phyloP scores from a whole-genome alignment of 768 basidiomycete species.

The Auriscalpium microsporum region DNA sequence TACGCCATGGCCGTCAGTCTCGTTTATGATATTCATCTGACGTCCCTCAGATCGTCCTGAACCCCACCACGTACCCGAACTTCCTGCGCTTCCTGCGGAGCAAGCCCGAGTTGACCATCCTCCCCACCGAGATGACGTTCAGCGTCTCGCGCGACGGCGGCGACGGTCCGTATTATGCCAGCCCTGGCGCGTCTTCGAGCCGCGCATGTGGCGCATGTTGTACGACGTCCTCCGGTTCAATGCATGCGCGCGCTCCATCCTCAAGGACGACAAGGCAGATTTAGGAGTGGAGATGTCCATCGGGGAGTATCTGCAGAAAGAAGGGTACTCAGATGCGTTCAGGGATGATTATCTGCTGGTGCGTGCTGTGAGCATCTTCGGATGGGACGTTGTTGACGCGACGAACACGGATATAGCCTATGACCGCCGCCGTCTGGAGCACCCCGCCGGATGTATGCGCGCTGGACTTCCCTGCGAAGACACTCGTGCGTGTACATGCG shows the following conservation, averaged over 20 bases:
- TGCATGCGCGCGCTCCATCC: constrained; percentile 46
- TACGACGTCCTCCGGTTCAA: constrained; percentile 71
- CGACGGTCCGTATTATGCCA: constrained; percentile 57
- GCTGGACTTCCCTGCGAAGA: constrained; percentile 61
- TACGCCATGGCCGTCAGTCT: constrained; percentile 35
- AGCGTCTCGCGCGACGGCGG: constrained; percentile 65
- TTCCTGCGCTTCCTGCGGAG: constrained; percentile 59
- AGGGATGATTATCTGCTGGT: constrained; percentile 70
- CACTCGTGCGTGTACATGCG: constrained; percentile 35
- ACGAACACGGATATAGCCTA: constrained; percentile 33
- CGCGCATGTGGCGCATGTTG: constrained; percentile 63
- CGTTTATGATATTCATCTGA: neutral
- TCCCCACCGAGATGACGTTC: constrained; percentile 71
- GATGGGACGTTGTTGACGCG: neutral
- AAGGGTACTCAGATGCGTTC: constrained; percentile 62
- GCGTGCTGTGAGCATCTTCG: constrained; percentile 16
- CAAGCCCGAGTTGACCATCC: constrained; percentile 37
- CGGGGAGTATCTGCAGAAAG: constrained; percentile 48
- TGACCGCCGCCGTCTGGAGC: constrained; percentile 78
- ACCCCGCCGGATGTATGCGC: constrained; percentile 64
- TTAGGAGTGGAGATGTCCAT: constrained; percentile 30
- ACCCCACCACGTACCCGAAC: constrained; percentile 71
- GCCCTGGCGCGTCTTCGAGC: constrained; percentile 48
- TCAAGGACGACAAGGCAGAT: constrained; percentile 23
- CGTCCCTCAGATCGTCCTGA: constrained; percentile 58